Conservation (phyloP, 2,329 filamentous ascomycete species). For the Albophoma yamanashiensis region DNA sequence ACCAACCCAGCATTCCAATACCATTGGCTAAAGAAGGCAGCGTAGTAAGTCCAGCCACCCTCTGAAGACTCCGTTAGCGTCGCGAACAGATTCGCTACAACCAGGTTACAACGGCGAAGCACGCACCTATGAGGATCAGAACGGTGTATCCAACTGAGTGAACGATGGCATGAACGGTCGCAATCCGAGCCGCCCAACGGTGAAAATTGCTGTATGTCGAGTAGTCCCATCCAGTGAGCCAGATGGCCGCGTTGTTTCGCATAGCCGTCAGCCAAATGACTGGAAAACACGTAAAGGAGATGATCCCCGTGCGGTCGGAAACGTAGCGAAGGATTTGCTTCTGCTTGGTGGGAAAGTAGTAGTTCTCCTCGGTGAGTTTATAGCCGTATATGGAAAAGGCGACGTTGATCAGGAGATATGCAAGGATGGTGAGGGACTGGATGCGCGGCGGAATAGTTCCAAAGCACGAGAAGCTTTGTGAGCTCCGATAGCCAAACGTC, state of each 20-base stretch:
- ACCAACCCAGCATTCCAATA: slow-evolving; percentile 38
- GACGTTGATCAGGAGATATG: slow-evolving; percentile 28
- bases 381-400: slow-evolving; percentile 25
- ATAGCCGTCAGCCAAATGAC: slow-evolving; percentile 56
- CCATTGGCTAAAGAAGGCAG: not conserved
- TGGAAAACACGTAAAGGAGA: slow-evolving; percentile 53
- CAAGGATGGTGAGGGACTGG: slow-evolving; percentile 27
- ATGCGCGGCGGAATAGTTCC: slow-evolving; percentile 31
- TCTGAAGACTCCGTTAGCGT: not conserved
- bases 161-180: slow-evolving; percentile 49
- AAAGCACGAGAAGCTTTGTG: slow-evolving; percentile 31
- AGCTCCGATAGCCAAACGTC: slow-evolving; percentile 30
- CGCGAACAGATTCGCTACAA: not conserved
- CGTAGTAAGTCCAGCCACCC: not conserved
- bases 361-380: slow-evolving; percentile 22
- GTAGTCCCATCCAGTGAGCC: slow-evolving; percentile 60
- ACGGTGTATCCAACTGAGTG: slow-evolving; percentile 51
- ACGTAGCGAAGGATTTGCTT: slow-evolving; percentile 40
- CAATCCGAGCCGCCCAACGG: slow-evolving; percentile 52
- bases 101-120: not conserved
- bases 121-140: slow-evolving; percentile 26
- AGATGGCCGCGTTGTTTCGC: slow-evolving; percentile 55
- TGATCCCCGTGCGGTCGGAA: slow-evolving; percentile 52
- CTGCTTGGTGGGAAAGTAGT: slow-evolving; percentile 17
- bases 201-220: slow-evolving; percentile 58